Evolutionary conservation across 495 filamentous ascomycete genomes (phyloP), one percentile per base, ranked within the genome.

Genomic region (Aspergillus cristatus): DNA sequence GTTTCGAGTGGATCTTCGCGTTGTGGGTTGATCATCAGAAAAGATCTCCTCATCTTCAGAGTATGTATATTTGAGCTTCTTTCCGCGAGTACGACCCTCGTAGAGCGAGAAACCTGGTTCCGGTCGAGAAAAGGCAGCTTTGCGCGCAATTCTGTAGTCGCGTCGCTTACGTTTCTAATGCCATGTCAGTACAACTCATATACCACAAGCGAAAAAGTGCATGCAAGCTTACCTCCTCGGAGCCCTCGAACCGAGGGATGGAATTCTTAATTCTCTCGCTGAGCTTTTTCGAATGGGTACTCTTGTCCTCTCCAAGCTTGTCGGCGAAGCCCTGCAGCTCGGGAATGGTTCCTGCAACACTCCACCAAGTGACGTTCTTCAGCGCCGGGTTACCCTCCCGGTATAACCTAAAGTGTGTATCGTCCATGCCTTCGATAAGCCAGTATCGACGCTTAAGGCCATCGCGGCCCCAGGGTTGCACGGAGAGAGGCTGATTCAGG

Each of bases 401-500:
- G 55, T 97, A 98, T n/a, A 98, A 73, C 29, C 91, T 73, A 55
- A 97, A 97, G 35, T 81, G 67, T 5, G 91, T 97, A 57, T 98
- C 93, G 53, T 97, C 89, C 48, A 82, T 78, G 10, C 91, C 91
- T 57, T 97, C 91, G 39, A 97, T 78, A 22, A 98, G 71, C 74
- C 82, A 98, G 60, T 94, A 97, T 38, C 86, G 74, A 20, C 93
- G 78, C 63, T 93, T 94, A 43, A 93, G 72, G 37, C 84, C 84
- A 57, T 98, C 91, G 16, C 78, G 71, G 7, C 91, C 91, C 91
- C 91, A 98, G 2, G 87, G 79, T 57, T 97, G 91, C 13, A 98
- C 83, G 11, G 88, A 94, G 13, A 97, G 71, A 12, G 86, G 84
- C 44, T 94, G 86, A 57, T 97, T 95, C 12, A 88, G 70, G 49